Base-by-base conservation (phyloP, 2,329 filamentous ascomycete genomes). In the Pseudogymnoascus sp. region DNA sequence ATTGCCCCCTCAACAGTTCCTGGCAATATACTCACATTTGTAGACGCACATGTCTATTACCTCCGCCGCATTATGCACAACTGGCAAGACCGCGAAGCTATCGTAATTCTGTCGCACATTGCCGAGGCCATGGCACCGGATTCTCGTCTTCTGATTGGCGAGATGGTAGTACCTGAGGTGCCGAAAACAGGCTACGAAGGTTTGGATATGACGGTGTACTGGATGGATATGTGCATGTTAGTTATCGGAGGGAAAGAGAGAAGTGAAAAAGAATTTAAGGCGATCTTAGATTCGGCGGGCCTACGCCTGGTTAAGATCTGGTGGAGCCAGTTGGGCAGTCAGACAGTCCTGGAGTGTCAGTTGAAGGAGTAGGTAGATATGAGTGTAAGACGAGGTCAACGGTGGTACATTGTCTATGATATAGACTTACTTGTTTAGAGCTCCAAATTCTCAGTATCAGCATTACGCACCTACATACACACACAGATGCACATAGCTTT, bases 21-120 rank as follows among this genome's bases (percentile, higher is more conserved):
- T 5, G 25, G 9, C 34, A 34, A 18, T 18, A 65, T 40, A 11
- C 5, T 25, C 31, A 18, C n/a, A 16, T 34, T 28, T 9, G 5
- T 18, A 68, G 66, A 66, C 42, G 69, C 69, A 11, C 65, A 70
- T n/a, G 63, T 68, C 8, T 70, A 70, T 40, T 69, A 69, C 53
- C 65, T 70, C 18, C 67, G 69, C 11, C 65, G 68, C 16, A 68
- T 67, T 8, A 62, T 69, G 60, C 68, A 70, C 34, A 69, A 70
- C 36, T 70, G 66, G 63, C 65, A 68, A 63, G 65, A 69, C 36
- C 60, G 56, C 5, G 53, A 65, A 21, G 62, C 62, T 31, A 42
- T 42, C 2, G 60, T 31, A 11, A 70, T 70, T 31, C 63, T 70
- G n/a, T 38, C 65, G 23, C 65, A 67, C 14, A 69, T 68, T n/a